phyloP scores from a whole-genome alignment of 305 asterid species.

The Petunia hybrid region DNA sequence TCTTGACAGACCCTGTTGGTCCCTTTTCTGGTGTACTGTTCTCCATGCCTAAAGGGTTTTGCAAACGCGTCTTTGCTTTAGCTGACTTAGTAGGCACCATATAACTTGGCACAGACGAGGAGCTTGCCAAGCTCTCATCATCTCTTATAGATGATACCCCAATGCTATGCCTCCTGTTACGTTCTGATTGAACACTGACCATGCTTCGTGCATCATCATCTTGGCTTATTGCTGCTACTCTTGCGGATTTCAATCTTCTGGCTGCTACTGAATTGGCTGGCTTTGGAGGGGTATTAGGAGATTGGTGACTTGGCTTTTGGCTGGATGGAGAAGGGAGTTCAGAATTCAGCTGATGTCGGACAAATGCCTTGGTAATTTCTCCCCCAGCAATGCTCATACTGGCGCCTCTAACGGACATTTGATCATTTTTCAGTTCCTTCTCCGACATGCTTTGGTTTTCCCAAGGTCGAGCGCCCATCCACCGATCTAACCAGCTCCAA shows the following conservation, averaged over 20 bases:
- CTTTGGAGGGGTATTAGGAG: conserved; percentile 59
- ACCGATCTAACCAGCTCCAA: conserved; percentile 98
- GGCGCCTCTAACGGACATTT: conserved; percentile 51
- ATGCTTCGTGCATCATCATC: conserved; percentile 81
- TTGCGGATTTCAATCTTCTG: conserved; percentile 66
- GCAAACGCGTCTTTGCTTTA: conserved; percentile 75
- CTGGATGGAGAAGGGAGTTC: conserved; percentile 61
- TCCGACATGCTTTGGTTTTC: conserved; percentile 54
- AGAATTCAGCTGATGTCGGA: conserved; percentile 81
- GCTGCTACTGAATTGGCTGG: conserved; percentile 50
- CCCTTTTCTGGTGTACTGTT: conserved; percentile 68
- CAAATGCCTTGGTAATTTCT: conserved; percentile 82
- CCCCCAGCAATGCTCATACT: conserved; percentile 49
- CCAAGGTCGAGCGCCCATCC: conserved; percentile 91
- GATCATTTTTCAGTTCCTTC: conserved; percentile 59
- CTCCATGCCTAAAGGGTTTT: conserved; percentile 68
- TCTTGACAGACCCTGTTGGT: conserved; percentile 63
- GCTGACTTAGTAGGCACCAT: conserved; percentile 86
- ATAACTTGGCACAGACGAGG: conserved; percentile 76
- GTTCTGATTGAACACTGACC: conserved; percentile 68
- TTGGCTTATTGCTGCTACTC: conserved; percentile 55
- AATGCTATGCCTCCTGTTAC: conserved; percentile 85
- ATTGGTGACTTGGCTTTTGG: conserved; percentile 52
- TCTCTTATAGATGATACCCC: conserved; percentile 85
- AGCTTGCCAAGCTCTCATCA: conserved; percentile 84